A percentile compares a stretch with the other conserved stretches of the same genome.
Evolutionary conservation across 768 basidiomycete species (phyloP).

Genomic region (Mycena vitilis): DNA sequence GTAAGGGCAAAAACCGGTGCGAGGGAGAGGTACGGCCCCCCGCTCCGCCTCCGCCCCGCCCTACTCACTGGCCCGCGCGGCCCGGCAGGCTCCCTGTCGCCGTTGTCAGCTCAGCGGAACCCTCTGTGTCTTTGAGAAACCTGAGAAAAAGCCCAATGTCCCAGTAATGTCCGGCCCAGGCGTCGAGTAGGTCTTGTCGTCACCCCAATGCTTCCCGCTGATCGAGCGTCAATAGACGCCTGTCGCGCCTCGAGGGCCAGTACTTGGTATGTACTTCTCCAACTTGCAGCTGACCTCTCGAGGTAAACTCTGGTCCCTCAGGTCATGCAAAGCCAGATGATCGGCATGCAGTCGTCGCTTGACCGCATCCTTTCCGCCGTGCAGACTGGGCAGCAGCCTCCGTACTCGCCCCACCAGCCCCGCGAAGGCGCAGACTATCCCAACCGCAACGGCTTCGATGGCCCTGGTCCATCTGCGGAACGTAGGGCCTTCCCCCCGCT

Average conservation of each 20-base stretch:
- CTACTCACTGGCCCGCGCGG: constrained; percentile 77
- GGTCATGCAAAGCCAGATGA: constrained; percentile 96
- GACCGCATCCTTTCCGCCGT: constrained; percentile 84
- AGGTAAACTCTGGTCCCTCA: constrained; percentile 1
- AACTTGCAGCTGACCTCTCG: constrained; percentile 4
- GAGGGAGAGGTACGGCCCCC: constrained; percentile 66
- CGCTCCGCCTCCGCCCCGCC: constrained; percentile 72
- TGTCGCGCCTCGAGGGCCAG: constrained; percentile 87
- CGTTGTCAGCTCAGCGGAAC: constrained; percentile 87
- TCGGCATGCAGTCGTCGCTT: constrained; percentile 90
- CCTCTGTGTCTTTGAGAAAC: constrained; percentile 89
- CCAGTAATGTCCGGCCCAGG: constrained; percentile 71
- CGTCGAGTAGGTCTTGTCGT: constrained; percentile 69
- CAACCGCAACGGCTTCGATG: constrained; percentile 56
- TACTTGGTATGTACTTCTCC: constrained; percentile 68
- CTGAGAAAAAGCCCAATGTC: constrained; percentile 80
- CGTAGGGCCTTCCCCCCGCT: constrained; percentile 79
- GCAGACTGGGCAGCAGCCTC: constrained; percentile 48
- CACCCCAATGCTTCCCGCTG: constrained; percentile 32
- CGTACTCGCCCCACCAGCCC: constrained; percentile 47
- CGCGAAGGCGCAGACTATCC: constrained; percentile 49
- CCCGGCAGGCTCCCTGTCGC: constrained; percentile 84
- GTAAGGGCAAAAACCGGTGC: constrained; percentile 93
- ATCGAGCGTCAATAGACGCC: constrained; percentile 61
- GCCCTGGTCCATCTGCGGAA: constrained; percentile 46